Conservation (phyloP, 495 filamentous ascomycete genomes). For the Beverwykella pulmonaria region DNA sequence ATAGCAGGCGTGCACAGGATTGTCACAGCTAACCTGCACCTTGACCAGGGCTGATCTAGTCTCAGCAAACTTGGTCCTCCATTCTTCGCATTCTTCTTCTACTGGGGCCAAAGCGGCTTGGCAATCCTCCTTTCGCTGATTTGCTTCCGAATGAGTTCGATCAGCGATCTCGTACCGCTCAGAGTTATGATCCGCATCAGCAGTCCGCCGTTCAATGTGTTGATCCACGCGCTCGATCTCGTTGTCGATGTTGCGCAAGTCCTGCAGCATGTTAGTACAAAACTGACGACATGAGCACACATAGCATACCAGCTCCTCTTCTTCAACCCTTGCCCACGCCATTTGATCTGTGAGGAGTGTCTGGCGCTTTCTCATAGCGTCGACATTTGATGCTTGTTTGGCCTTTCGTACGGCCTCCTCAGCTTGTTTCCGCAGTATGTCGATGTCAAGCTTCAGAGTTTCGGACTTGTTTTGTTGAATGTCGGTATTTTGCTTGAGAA, state of each 20-base stretch:
- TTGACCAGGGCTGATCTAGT: slow-evolving; percentile 23
- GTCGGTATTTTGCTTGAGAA: slow-evolving; percentile 72
- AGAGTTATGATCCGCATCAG: slow-evolving; percentile 47
- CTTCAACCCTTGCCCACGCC: slow-evolving; percentile 24
- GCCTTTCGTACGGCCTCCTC: slow-evolving; percentile 51
- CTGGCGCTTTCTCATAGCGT: slow-evolving; percentile 35
- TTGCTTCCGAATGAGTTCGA: slow-evolving; percentile 39
- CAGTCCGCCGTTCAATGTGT: slow-evolving; percentile 48
- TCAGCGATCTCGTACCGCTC: slow-evolving; percentile 50
- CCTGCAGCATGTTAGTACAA: slow-evolving; percentile 8
- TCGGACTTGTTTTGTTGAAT: slow-evolving; percentile 64
- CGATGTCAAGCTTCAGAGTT: slow-evolving; percentile 54
- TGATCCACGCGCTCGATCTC: slow-evolving; percentile 51
- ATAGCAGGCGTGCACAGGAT: background rate
- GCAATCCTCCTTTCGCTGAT: slow-evolving; percentile 44
- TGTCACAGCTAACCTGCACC: background rate
- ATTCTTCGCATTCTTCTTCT: slow-evolving; percentile 44
- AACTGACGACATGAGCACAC: background rate
- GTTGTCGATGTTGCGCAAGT: slow-evolving; percentile 31
- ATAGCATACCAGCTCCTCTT: slow-evolving; percentile 1
- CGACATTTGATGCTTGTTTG: slow-evolving; percentile 51
- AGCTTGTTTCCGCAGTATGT: slow-evolving; percentile 48
- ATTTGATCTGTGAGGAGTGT: background rate
- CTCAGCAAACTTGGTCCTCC: slow-evolving; percentile 45
- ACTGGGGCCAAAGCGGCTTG: slow-evolving; percentile 48